phyloP scores from a whole-genome alignment of 345 rosid species.

The Arabis hirsuta region DNA sequence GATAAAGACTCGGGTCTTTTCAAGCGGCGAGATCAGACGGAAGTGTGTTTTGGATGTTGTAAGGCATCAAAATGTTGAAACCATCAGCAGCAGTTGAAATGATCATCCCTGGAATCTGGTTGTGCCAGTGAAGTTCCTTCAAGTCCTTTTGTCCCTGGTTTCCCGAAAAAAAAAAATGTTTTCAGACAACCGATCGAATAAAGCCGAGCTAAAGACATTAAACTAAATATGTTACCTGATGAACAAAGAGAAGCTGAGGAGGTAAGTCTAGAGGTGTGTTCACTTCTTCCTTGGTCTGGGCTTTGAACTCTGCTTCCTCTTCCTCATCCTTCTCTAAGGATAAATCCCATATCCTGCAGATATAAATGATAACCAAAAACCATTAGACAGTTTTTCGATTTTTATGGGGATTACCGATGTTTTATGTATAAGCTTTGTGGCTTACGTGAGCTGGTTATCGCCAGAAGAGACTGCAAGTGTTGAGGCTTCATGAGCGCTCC shows the following conservation, averaged over 20 bases:
- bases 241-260: conserved; percentile 94
- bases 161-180: not conserved
- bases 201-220: not conserved
- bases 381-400: not conserved
- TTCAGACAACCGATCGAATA: conserved; percentile 2
- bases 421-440: conserved; percentile 1
- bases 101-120: conserved; percentile 90
- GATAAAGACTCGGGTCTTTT: not conserved
- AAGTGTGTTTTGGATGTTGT: conserved; percentile 83
- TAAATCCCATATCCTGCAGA: conserved; percentile 89
- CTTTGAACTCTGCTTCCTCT: conserved; percentile 91
- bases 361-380: not conserved
- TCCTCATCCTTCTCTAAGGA: conserved; percentile 94
- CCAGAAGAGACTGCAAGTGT: conserved; percentile 83
- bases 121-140: conserved; percentile 97
- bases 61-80: conserved; percentile 90
- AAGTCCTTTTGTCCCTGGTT: conserved; percentile 84
- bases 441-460: conserved; percentile 93
- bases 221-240: conserved; percentile 61
- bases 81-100: conserved; percentile 86
- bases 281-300: conserved; percentile 79
- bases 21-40: conserved; percentile 54
- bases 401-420: not conserved
- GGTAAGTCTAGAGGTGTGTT: conserved; percentile 86
- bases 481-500: conserved; percentile 94